These are phyloP conservation scores for Boletus sp. DNA, from an alignment of 1,284 basidiomycete genomes.

Conservation along the genomic window DNA sequence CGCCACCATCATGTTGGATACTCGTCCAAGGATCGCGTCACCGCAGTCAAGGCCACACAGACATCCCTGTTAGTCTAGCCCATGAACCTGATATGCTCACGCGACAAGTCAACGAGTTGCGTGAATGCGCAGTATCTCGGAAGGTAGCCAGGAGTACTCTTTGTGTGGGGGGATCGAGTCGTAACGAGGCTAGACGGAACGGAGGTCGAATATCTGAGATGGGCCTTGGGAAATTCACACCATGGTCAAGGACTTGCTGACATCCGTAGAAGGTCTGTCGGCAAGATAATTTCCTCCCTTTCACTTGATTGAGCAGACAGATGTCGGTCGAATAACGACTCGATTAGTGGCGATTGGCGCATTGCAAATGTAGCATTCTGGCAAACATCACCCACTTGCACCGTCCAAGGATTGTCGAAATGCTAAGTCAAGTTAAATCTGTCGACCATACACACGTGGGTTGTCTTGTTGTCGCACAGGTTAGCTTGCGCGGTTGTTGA, in stretches of 20 bases:
- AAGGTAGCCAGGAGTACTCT: slow-evolving; percentile 17
- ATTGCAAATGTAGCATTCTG: no score
- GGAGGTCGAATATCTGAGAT: slow-evolving; percentile 8
- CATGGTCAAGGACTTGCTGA: slow-evolving; percentile 9
- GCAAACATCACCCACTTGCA: no score
- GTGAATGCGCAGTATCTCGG: slow-evolving; percentile 18
- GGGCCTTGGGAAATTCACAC: slow-evolving; percentile 13
- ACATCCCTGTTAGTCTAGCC: neutral
- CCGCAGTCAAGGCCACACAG: slow-evolving; percentile 17
- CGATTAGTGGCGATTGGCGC: no score
- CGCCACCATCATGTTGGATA: no score
- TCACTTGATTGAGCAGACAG: no score
- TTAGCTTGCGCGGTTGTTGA: neutral
- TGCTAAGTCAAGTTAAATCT: no score
- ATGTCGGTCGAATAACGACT: no score
- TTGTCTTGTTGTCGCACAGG: no score
- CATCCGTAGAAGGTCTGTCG: no score
- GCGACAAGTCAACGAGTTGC: slow-evolving; percentile 14
- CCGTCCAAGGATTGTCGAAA: slow-evolving; percentile 2
- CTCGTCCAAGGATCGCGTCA: slow-evolving; percentile 24
- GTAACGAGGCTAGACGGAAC: slow-evolving; percentile 9
- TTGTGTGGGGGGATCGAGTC: slow-evolving; percentile 8
- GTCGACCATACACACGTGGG: no score
- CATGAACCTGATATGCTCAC: slow-evolving; percentile 12
- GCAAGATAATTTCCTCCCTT: no score